These are phyloP conservation scores for Aspergillus sp. DNA, from an alignment of 2,329 filamentous ascomycete species.

Conservation along the genomic window DNA sequence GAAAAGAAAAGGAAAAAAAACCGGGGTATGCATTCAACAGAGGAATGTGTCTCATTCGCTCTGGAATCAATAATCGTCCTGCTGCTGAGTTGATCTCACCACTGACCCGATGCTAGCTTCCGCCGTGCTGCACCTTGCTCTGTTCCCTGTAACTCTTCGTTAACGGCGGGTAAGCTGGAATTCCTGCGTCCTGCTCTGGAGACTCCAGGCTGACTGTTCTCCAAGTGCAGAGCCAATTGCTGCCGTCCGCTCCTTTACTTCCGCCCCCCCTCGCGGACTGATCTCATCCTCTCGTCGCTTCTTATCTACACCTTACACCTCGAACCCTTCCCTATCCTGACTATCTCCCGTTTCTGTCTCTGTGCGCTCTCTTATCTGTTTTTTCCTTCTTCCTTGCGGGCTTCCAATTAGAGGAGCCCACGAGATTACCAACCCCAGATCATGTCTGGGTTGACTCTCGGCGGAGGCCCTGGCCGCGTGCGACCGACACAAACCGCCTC, in stretches of 20 bases:
- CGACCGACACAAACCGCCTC: conserved; percentile 34
- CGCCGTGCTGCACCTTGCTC: conserved; percentile 14
- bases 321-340: conserved; percentile 6
- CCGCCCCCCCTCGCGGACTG: neutral
- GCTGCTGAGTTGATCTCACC: conserved; percentile 14
- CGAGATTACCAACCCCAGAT: conserved; percentile 21
- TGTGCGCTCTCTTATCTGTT: conserved; percentile 14
- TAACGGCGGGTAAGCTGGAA: conserved; percentile 41
- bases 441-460: conserved; percentile 43
- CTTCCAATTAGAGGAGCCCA: conserved; percentile 22
- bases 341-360: conserved; percentile 9
- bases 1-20: conserved; percentile 10
- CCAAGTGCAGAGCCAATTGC: conserved; percentile 8
- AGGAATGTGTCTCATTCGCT: conserved; percentile 10
- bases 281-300: conserved; percentile 12
- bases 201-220: conserved; percentile 10
- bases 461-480: conserved; percentile 42
- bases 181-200: conserved; percentile 22
- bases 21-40: conserved; percentile 18
- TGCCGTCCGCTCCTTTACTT: neutral
- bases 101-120: conserved; percentile 19
- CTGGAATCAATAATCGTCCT: conserved; percentile 4
- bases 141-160: conserved; percentile 26
- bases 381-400: conserved; percentile 15
- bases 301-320: conserved; percentile 11